Evolutionary conservation across 192 early-diverging fungal species (phyloP).

Genomic region (Coemansia sp.): DNA sequence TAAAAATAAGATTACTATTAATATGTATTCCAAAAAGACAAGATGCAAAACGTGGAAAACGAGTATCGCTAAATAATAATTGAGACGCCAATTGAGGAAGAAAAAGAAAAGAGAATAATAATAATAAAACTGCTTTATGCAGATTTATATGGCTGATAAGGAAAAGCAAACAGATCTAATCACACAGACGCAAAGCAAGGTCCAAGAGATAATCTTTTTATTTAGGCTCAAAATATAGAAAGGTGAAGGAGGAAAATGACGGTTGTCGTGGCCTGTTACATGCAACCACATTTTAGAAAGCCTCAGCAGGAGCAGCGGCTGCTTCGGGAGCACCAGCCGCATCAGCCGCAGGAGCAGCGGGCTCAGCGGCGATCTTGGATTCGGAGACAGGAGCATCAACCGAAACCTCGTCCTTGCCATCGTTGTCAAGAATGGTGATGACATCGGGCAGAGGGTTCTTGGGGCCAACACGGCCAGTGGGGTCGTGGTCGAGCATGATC

Average conservation of each 20-base stretch:
- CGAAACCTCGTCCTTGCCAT: conserved; percentile 82
- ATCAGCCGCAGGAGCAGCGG: conserved; percentile 26
- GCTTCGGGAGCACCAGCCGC: conserved; percentile 25
- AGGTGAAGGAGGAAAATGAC: conserved; percentile 10
- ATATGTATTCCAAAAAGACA: not conserved
- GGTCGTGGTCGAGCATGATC: conserved; percentile 97
- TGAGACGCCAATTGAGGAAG: too few species aligned
- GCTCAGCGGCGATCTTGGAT: conserved; percentile 45
- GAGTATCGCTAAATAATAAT: not conserved
- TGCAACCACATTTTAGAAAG: conserved; percentile 43
- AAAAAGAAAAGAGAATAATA: too few species aligned
- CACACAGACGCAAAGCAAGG: not conserved
- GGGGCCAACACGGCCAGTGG: conserved; percentile 89
- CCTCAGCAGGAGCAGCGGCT: conserved; percentile 41
- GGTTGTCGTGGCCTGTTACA: conserved; percentile 7
- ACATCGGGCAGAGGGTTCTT: conserved; percentile 94
- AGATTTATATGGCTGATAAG: too few species aligned
- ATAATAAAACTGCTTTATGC: too few species aligned
- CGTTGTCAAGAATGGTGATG: conserved; percentile 83
- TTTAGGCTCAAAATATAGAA: conserved; percentile 10
- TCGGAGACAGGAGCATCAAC: conserved; percentile 71
- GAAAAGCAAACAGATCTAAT: too few species aligned
- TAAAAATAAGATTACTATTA: too few species aligned
- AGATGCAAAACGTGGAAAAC: not conserved
- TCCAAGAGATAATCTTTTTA: conserved; percentile 8